Evolutionary conservation across 108 stramenopile species (phyloP), one percentile per base, ranked within the genome.

Genomic region (Fragilaria crotonensis): DNA sequence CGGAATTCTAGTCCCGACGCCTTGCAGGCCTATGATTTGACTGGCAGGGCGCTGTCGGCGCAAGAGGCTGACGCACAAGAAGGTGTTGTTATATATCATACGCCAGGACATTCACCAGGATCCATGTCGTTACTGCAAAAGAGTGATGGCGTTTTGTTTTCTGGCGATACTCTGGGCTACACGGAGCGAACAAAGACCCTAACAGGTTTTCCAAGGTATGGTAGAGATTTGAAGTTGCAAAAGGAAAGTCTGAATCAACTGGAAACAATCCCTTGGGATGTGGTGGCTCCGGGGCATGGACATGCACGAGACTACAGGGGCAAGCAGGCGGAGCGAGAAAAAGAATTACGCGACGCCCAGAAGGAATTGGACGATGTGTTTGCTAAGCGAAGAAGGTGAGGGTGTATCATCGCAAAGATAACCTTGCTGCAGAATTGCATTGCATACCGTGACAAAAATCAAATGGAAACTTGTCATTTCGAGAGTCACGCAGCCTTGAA

Each of bases 31-130:
- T 76, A 59, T 49, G 33, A 41, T 25, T 30, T 75, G 30, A 53
- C 64, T 58, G 85, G 85, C 56, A 75, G 27, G 21, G 54, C 49
- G 5, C 44, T 68, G 23, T 25, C 57, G 27, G 4, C 27, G 46
- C 3, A 53, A 32, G 54, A 27, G 25, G 28, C 63, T 7, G 9
- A 63, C 17, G 32, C 59, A 20, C 62, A 49, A 45, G 27, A 20
- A 31, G 62, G 64, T 28, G 57, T 77, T 33, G 29, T 80, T 14
- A 66, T 82, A 51, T 32, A 80, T 5, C 85, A 86, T 59, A 86
- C 85, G 25, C 85, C 85, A 5, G 85, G 85, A 17, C 85, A 86
- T 70, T 79, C 80, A 21, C 85, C 80, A 22, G 85, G 85, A 2
- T 68, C 66, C 33, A 86, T 86, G 19, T 62, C 76, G 1, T 52